Percentiles rank a stretch among this genome's conserved stretches.
Evolutionary conservation across 2,329 filamentous ascomycete species (phyloP).

Genomic region (Trichoderma sp.): DNA sequence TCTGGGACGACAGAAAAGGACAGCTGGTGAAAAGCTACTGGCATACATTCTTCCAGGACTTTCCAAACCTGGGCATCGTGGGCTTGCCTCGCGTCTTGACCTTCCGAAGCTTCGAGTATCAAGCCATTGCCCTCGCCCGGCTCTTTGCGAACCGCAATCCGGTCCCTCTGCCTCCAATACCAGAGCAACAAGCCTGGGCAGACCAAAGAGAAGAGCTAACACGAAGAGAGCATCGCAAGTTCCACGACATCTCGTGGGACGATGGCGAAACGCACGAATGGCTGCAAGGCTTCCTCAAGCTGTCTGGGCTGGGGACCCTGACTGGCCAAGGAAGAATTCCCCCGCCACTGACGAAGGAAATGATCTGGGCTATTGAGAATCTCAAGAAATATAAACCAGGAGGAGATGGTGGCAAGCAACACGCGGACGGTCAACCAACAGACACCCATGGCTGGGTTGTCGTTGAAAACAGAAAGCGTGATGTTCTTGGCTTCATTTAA

Average conservation of each 20-base stretch:
- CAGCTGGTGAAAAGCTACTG: conserved; percentile 51
- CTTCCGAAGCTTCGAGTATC: conserved; percentile 59
- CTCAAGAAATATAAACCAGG: conserved; percentile 47
- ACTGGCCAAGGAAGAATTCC: conserved; percentile 51
- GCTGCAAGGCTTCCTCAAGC: conserved; percentile 49
- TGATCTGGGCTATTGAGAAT: conserved; percentile 53
- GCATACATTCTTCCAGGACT: conserved; percentile 56
- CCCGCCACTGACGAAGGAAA: conserved; percentile 47
- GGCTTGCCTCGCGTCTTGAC: conserved; percentile 56
- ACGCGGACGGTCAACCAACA: not conserved
- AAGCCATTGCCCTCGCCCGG: conserved; percentile 56
- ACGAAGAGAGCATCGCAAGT: conserved; percentile 43
- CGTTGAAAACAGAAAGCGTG: conserved; percentile 10
- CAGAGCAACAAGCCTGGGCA: conserved; percentile 53
- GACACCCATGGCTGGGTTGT: conserved; percentile 13
- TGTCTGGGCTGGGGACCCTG: conserved; percentile 54
- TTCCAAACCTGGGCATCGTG: conserved; percentile 52
- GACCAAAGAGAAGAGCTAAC: conserved; percentile 40
- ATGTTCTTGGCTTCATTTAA: conserved; percentile 24
- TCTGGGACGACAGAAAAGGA: conserved; percentile 54
- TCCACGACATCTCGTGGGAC: conserved; percentile 58
- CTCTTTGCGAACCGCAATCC: conserved; percentile 49
- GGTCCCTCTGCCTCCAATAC: conserved; percentile 42
- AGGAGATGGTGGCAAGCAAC: not conserved
- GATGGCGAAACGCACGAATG: conserved; percentile 53